These are phyloP conservation scores for Kluyveromyces wickerhamii DNA, from an alignment of 805 yeast species.

Conservation along the genomic window DNA sequence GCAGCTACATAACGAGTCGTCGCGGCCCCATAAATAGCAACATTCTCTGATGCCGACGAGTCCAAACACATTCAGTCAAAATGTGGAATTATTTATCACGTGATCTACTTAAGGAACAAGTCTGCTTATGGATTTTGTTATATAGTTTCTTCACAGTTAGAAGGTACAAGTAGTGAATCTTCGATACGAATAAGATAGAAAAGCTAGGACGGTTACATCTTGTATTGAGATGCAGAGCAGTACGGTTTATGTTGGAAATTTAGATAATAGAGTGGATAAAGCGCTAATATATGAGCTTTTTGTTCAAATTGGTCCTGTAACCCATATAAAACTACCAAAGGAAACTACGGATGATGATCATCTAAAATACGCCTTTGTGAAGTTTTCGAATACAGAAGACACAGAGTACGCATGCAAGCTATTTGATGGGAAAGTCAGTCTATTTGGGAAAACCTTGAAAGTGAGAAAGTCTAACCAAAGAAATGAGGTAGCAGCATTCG, in stretches of 20 bases:
- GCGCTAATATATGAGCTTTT: conserved; percentile 70
- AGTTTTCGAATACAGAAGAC: conserved; percentile 51
- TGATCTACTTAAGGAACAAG: too few relatives aligned
- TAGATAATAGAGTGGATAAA: conserved; percentile 71
- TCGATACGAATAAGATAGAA: too few relatives aligned
- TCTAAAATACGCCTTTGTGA: conserved; percentile 87
- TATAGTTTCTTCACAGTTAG: too few relatives aligned
- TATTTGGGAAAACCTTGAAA: conserved; percentile 55
- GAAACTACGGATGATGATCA: conserved; percentile 52
- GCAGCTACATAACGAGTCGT: too few relatives aligned
- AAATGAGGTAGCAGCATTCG: conserved; percentile 16
- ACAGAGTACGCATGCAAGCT: conserved; percentile 61
- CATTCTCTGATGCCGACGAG: too few relatives aligned
- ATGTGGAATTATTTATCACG: too few relatives aligned
- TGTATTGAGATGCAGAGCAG: too few relatives aligned
- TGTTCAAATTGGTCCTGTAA: conserved; percentile 76
- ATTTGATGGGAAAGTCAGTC: conserved; percentile 42
- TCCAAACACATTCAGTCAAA: too few relatives aligned
- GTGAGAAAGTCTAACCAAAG: conserved; percentile 43
- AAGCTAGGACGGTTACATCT: too few relatives aligned
- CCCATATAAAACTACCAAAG: conserved; percentile 63
- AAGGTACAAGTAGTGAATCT: too few relatives aligned
- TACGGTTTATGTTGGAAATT: conserved; percentile 72
- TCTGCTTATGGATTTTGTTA: too few relatives aligned
- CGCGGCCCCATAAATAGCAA: too few relatives aligned